Conservation (phyloP, 139 green algal species). For the Parachlorella kessleri region DNA sequence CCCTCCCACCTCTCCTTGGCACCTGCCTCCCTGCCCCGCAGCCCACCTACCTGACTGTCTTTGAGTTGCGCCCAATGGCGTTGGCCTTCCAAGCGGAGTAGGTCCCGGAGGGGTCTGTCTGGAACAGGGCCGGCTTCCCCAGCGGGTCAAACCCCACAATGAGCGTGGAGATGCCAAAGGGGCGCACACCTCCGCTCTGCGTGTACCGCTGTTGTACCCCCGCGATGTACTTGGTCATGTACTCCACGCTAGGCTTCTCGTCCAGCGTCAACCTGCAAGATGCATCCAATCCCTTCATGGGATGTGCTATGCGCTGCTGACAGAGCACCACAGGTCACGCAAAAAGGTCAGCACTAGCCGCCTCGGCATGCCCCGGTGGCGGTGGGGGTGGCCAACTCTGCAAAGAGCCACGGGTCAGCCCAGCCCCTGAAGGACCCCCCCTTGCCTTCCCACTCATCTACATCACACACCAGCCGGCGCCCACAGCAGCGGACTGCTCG, state of each 20-base stretch:
- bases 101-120: conserved; percentile 97
- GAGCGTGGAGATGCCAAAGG: conserved; percentile 98
- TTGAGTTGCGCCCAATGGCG: conserved; percentile 96
- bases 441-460: neutral
- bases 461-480: too few species aligned
- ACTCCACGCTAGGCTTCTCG: conserved; percentile 86
- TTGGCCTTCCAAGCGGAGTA: conserved; percentile 98
- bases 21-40: neutral
- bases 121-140: conserved; percentile 83
- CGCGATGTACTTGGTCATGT: conserved; percentile 88
- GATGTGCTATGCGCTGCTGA: too few species aligned
- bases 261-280: conserved; percentile 78
- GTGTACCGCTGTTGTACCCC: conserved; percentile 97
- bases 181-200: conserved; percentile 94
- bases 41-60: conserved; percentile 85
- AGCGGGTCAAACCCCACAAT: conserved; percentile 89
- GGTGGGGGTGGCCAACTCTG: too few species aligned
- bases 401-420: neutral
- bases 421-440: neutral
- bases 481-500: too few species aligned
- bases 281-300: too few species aligned
- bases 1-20: neutral
- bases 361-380: too few species aligned
- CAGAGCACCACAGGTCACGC: too few species aligned
- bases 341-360: too few species aligned